Base-by-base conservation (phyloP, 2,329 filamentous ascomycete species). In the Malbranchea zuffiana region DNA sequence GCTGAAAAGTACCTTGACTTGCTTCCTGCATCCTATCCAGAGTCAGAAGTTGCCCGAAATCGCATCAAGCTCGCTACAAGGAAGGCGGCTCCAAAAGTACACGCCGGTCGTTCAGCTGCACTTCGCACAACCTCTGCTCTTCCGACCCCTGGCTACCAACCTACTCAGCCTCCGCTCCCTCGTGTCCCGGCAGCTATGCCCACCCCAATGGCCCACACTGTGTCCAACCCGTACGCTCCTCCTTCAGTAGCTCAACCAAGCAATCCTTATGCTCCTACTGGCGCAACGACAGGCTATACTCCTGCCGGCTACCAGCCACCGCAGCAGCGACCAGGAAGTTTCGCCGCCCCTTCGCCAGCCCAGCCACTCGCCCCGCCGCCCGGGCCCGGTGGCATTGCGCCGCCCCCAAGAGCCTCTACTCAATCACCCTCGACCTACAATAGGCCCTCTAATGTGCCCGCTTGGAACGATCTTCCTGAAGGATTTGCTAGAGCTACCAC, bases 401-500 rank as follows among this genome's bases (percentile, higher is more conserved):
- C 75, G 26, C 75, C 75, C 40, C 77, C 78, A 35, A 75, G 80
- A 44, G 76, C 74, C 43, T 69, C 74, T 17, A 78, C 75, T 23
- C 72, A 78, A n/a, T 80, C 82, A 11, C 70, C 74, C 8, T 70
- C 71, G 16, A 59, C 66, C 6, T 62, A 62, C 40, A 59, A 60
- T 20, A 77, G 75, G 52, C 67, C 74, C 40, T 79, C 78, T 53
- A 80, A 81, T 45, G 78, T 79, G 45, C 75, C 79, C 18, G 81
- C 82, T 49, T 98, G 90, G 90, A 98, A 98, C 50, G 90, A 98
- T 59, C 80, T 92, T 35, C 90, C 90, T 1, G 73, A 94, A 51
- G 82, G 64, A 39, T 77, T 96, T 30, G 71, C 75, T 30, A 84
- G 88, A 65, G 66, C 72, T 37, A 71, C 80, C n/a, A 72, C 74